Evolutionary conservation across 176 grass and related monocot species (phyloP).

Genomic region (Oryza glumipatula): DNA sequence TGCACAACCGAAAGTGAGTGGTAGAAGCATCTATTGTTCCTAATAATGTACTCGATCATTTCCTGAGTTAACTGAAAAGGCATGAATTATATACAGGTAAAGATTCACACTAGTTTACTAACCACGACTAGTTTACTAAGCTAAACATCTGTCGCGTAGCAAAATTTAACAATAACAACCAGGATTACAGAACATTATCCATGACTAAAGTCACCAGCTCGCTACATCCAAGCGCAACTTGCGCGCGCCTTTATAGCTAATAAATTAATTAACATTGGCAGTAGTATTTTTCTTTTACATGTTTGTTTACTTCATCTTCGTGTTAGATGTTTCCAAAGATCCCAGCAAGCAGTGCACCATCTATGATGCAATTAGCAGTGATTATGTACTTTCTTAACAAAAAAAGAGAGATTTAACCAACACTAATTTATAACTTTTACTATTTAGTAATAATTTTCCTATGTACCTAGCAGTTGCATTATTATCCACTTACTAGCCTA

Average conservation of each 20-base stretch:
- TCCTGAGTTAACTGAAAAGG: slow-evolving; percentile 1
- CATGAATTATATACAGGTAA: background rate
- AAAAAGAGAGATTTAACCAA: background rate
- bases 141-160: background rate
- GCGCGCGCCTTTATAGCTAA: slow-evolving; percentile 9
- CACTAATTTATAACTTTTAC: too few relatives aligned
- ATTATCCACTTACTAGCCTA: too few relatives aligned
- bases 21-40: background rate
- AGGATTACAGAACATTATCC: slow-evolving; percentile 37
- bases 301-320: slow-evolving; percentile 31
- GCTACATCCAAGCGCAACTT: slow-evolving; percentile 32
- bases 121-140: background rate
- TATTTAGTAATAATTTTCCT: too few relatives aligned
- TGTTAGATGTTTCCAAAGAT: slow-evolving; percentile 45
- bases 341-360: slow-evolving; percentile 35
- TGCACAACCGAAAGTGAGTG: background rate
- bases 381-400: slow-evolving; percentile 1
- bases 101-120: background rate
- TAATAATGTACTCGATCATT: background rate
- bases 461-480: too few relatives aligned
- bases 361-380: slow-evolving; percentile 28
- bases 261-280: background rate
- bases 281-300: slow-evolving; percentile 24
- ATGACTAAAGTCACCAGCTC: slow-evolving; percentile 24
- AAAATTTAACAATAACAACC: background rate